These are phyloP conservation scores for Chimonanthus praecox DNA, from an alignment of 164 flowering plant genomes.

Conservation along the genomic window DNA sequence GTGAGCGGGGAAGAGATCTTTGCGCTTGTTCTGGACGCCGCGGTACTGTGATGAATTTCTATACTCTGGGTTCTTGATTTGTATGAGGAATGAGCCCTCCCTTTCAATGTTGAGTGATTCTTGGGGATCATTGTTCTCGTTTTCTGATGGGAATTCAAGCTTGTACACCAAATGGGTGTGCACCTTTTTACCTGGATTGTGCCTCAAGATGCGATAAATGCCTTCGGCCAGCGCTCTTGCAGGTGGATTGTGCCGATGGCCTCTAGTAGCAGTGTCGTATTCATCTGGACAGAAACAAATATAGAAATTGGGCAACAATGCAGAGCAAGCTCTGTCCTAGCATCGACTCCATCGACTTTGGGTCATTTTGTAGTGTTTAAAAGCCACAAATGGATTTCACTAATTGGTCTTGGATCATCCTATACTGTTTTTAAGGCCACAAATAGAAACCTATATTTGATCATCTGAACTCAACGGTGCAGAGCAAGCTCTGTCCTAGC, in stretches of 20 bases:
- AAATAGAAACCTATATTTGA: too few relatives aligned
- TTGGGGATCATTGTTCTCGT: constrained; percentile 38
- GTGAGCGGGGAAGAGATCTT: constrained; percentile 65
- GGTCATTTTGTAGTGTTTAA: too few relatives aligned
- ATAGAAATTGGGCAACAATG: neutral
- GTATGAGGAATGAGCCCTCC: constrained; percentile 66
- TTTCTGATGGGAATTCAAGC: constrained; percentile 61
- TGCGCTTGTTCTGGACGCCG: constrained; percentile 56
- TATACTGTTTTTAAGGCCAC: too few relatives aligned
- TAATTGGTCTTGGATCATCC: too few relatives aligned
- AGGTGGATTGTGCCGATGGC: constrained; percentile 35
- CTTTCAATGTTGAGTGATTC: constrained; percentile 49
- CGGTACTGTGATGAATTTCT: constrained; percentile 19
- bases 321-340: neutral
- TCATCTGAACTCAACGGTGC: too few relatives aligned
- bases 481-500: too few relatives aligned
- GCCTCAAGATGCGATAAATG: constrained; percentile 55
- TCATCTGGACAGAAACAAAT: constrained; percentile 35
- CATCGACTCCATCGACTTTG: neutral
- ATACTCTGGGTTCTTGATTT: constrained; percentile 72
- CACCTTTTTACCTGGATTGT: constrained; percentile 29
- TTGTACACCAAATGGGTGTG: constrained; percentile 78
- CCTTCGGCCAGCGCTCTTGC: constrained; percentile 77
- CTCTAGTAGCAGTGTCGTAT: constrained; percentile 62
- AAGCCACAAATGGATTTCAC: too few relatives aligned